A percentile compares a stretch with the other conserved stretches of the same genome.
Conservation (phyloP, 768 basidiomycete genomes). For the Cyclocybe cylindracea region DNA sequence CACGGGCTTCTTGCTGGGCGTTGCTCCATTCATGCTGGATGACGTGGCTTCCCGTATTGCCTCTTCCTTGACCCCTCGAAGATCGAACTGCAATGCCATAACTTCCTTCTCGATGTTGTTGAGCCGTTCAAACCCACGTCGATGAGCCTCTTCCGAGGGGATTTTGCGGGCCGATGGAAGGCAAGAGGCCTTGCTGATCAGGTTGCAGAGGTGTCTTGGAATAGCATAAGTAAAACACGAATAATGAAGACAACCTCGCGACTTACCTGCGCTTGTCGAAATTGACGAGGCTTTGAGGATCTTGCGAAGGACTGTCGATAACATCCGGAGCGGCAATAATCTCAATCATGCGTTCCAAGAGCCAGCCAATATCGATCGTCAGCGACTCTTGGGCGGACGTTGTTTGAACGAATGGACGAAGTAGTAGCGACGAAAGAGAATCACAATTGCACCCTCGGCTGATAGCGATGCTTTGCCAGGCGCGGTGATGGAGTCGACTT, state of each 20-base stretch:
- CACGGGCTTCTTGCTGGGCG: slow-evolving; percentile 52
- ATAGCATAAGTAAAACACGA: slow-evolving; percentile 11
- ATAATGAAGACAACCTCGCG: too few species aligned
- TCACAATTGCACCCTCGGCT: slow-evolving; percentile 64
- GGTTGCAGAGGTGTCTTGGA: slow-evolving; percentile 63
- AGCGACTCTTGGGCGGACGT: slow-evolving; percentile 50
- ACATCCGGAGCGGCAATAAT: slow-evolving; percentile 75
- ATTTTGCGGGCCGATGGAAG: slow-evolving; percentile 43
- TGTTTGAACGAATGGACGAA: slow-evolving; percentile 46
- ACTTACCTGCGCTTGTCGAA: slow-evolving; percentile 78
- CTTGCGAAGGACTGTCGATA: slow-evolving; percentile 53
- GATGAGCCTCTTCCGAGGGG: slow-evolving; percentile 56
- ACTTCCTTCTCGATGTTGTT: slow-evolving; percentile 77
- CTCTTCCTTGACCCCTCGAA: slow-evolving; percentile 75
- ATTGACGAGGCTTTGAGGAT: slow-evolving; percentile 66
- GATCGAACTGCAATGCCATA: slow-evolving; percentile 60
- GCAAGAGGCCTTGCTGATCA: slow-evolving; percentile 56
- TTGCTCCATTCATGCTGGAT: slow-evolving; percentile 38
- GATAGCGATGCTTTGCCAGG: slow-evolving; percentile 76
- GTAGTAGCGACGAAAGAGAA: slow-evolving; percentile 56
- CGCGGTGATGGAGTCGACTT: slow-evolving; percentile 74
- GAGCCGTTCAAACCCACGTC: slow-evolving; percentile 73
- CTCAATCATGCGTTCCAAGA: slow-evolving; percentile 80
- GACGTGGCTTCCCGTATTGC: slow-evolving; percentile 63
- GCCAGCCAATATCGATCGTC: slow-evolving; percentile 80